These are phyloP conservation scores for Russula sp. DNA, from an alignment of 768 basidiomycete species.

Conservation along the genomic window DNA sequence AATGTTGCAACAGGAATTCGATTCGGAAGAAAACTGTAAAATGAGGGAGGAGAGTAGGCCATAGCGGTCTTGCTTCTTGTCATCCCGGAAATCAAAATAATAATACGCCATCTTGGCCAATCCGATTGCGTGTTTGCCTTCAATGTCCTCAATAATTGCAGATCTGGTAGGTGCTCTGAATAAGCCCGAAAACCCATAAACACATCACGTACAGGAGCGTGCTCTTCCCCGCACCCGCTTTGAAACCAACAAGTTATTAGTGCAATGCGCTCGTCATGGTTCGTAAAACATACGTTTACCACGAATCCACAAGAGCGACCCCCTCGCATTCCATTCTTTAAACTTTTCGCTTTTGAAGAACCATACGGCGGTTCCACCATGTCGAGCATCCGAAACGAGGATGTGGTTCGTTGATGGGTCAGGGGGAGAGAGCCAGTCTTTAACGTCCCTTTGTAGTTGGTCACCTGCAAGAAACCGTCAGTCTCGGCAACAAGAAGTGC, in stretches of 20 bases:
- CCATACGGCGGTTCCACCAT: not conserved
- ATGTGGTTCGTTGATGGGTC: not conserved
- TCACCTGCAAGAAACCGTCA: not conserved
- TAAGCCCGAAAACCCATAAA: no score
- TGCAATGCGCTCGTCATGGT: not conserved
- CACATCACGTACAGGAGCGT: not conserved
- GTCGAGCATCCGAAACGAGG: not conserved
- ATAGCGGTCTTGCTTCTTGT: not conserved
- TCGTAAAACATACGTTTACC: not conserved
- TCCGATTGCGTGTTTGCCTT: not conserved
- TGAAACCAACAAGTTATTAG: not conserved
- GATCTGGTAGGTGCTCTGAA: not conserved
- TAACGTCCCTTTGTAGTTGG: not conserved
- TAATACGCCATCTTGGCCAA: not conserved
- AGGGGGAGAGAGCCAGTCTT: not conserved
- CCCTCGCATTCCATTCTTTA: not conserved
- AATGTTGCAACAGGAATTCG: not conserved
- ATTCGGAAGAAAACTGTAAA: not conserved
- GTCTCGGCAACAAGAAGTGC: accelerated
- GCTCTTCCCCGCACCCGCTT: not conserved
- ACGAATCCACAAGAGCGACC: not conserved
- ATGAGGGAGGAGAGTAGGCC: conserved; percentile 3
- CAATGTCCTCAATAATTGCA: not conserved
- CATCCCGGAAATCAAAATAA: not conserved
- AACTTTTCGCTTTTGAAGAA: not conserved